Base-by-base conservation (phyloP, 305 asterid species). In the Fraxinus greggii region DNA sequence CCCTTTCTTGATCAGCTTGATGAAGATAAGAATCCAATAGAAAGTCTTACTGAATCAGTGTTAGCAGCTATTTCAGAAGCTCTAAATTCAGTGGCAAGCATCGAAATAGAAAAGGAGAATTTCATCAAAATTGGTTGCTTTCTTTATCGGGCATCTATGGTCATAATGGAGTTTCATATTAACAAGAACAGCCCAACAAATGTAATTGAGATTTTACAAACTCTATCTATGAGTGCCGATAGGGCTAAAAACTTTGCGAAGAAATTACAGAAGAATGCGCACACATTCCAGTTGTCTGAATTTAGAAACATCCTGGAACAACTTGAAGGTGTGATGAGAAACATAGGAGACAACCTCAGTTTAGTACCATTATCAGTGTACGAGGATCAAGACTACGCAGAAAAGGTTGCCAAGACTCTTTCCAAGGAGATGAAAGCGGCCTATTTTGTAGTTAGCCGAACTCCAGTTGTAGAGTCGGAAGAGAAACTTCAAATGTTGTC, bases 111-210 rank as follows among this genome's bases (percentile, higher is more conserved):
- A 81, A 84, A 80, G 32, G 95, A 92, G 74, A 82, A 77, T 24
- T 91, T 92, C 87, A 76, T 84, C 3, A 87, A 86, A 79, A 87
- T 93, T 12, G 92, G 98, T 31, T 90, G 95, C 88, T 92, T 87
- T 84, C 86, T 93, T 24, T 92, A 93, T 81, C 91, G 98, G 5
- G 89, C 88, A 7, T 91, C 94, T 0, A 79, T 85, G 3, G 81
- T 91, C 12, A 83, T 93, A 79, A 86, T 81, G 92, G 98, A 93
- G 88, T 87, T 91, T 78, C 89, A 76, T 29, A 76, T 82, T 38
- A 88, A 82, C 83, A 76, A 85, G 85, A 89, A 78, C 35, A 88
- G 81, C 21, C 89, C 93, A 5, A 32, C 90, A 23, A 84, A 85
- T 51, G 89, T 87, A 9, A 45, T 82, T 10, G 93, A 92, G 77